These are phyloP conservation scores for Fraxinus sp. DNA, from an alignment of 305 asterid genomes.

Conservation along the genomic window DNA sequence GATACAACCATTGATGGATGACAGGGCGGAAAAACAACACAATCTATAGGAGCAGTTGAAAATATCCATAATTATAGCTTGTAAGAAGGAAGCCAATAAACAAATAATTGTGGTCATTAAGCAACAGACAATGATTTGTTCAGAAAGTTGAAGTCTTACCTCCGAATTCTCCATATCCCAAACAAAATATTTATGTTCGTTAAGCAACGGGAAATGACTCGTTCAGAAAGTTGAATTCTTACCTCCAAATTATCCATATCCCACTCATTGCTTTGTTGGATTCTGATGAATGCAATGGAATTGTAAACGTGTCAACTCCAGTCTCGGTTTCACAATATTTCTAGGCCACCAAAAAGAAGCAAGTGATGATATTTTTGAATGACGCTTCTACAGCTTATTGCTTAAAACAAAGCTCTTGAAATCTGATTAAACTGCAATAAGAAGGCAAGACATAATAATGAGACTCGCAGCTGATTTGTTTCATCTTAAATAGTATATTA, in stretches of 20 bases:
- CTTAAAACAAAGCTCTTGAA: constrained; percentile 38
- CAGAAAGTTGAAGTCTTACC: not conserved
- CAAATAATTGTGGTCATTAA: not conserved
- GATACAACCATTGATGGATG: not conserved
- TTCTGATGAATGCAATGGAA: not conserved
- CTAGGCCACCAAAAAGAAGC: not conserved
- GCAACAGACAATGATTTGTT: not conserved
- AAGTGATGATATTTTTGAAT: not conserved
- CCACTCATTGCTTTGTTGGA: not conserved
- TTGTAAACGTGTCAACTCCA: not conserved
- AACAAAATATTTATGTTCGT: not conserved
- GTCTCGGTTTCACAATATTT: not conserved
- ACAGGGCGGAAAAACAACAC: not conserved
- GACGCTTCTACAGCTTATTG: not conserved
- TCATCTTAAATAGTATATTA: not conserved
- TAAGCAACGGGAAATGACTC: not conserved
- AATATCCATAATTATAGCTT: not conserved
- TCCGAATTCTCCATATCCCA: not conserved
- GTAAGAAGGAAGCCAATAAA: not conserved
- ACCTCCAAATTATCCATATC: not conserved
- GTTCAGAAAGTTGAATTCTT: not conserved
- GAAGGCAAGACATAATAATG: not conserved
- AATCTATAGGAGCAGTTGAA: not conserved
- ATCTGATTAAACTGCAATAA: constrained; percentile 35
- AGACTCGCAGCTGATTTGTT: not conserved